These are phyloP conservation scores for Penicillium antarcticum DNA, from an alignment of 495 filamentous ascomycete genomes.

Conservation along the genomic window DNA sequence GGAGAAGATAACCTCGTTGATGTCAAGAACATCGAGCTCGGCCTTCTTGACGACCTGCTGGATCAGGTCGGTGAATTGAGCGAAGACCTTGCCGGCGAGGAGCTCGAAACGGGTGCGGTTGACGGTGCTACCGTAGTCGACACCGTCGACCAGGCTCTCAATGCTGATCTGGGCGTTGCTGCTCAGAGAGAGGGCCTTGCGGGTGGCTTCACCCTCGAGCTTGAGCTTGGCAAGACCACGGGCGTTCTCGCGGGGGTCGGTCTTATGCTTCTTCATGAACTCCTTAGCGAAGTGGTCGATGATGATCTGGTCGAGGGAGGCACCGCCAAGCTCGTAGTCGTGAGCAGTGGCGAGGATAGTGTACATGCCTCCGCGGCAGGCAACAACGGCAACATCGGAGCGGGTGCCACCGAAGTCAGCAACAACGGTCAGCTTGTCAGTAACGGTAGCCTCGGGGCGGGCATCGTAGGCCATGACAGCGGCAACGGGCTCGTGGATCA, in stretches of 20 bases:
- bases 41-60: constrained; percentile 88
- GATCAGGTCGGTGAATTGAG: constrained; percentile 79
- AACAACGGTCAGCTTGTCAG: constrained; percentile 88
- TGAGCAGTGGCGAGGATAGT: constrained; percentile 90
- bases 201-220: constrained; percentile 83
- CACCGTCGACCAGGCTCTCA: constrained; percentile 79
- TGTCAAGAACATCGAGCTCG: constrained; percentile 83
- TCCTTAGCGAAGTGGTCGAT: constrained; percentile 98
- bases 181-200: constrained; percentile 85
- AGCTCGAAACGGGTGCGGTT: constrained; percentile 93
- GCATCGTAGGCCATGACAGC: constrained; percentile 91
- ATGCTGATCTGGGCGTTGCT: constrained; percentile 86
- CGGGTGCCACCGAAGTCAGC: constrained; percentile 91
- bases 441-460: constrained; percentile 65
- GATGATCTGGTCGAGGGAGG: constrained; percentile 79
- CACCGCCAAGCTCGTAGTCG: constrained; percentile 87
- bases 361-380: constrained; percentile 93
- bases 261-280: constrained; percentile 91
- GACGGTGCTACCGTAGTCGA: constrained; percentile 87
- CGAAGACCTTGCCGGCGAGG: constrained; percentile 78
- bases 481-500: constrained; percentile 90
- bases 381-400: constrained; percentile 86
- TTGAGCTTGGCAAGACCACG: constrained; percentile 87
- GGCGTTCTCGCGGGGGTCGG: constrained; percentile 77
- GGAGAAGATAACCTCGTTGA: constrained; percentile 91